phyloP scores from a whole-genome alignment of 495 filamentous ascomycete species.

The Xanthoparmelia taractica region DNA sequence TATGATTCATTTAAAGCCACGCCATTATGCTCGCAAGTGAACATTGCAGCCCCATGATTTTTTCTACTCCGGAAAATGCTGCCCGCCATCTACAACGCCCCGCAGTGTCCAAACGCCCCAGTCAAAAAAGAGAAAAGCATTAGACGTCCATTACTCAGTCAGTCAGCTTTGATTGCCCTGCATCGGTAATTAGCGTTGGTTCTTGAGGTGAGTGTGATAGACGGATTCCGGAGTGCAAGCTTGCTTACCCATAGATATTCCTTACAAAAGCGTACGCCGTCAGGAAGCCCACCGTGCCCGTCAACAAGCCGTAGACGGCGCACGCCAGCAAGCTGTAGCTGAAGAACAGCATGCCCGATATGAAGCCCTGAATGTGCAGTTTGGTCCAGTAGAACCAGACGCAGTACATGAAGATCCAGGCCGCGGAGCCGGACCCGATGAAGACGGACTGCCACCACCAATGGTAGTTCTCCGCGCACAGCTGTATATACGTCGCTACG shows the following conservation, averaged over 20 bases:
- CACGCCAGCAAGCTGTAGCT: conserved; percentile 76
- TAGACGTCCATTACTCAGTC: neutral
- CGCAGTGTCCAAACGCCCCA: neutral
- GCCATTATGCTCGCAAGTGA: neutral
- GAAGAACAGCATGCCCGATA: conserved; percentile 79
- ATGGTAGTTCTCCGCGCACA: conserved; percentile 84
- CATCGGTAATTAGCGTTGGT: neutral
- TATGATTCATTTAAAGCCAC: neutral
- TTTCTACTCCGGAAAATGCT: conserved; percentile 1
- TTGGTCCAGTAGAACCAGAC: conserved; percentile 81
- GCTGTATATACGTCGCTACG: conserved; percentile 77
- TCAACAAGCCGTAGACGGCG: conserved; percentile 73
- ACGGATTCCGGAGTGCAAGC: too few species aligned
- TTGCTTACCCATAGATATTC: conserved; percentile 75
- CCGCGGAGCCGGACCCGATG: conserved; percentile 66
- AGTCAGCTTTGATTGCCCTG: conserved; percentile 18
- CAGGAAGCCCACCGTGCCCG: conserved; percentile 83
- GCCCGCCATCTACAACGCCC: neutral
- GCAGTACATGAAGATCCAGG: conserved; percentile 85
- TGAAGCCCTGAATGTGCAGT: conserved; percentile 74
- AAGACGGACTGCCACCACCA: conserved; percentile 97
- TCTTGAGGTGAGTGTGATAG: neutral
- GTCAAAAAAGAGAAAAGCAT: neutral
- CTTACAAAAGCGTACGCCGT: conserved; percentile 83
- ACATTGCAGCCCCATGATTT: neutral